Evolutionary conservation across 345 rosid species (phyloP).

Genomic region (Sonneratia alba): DNA sequence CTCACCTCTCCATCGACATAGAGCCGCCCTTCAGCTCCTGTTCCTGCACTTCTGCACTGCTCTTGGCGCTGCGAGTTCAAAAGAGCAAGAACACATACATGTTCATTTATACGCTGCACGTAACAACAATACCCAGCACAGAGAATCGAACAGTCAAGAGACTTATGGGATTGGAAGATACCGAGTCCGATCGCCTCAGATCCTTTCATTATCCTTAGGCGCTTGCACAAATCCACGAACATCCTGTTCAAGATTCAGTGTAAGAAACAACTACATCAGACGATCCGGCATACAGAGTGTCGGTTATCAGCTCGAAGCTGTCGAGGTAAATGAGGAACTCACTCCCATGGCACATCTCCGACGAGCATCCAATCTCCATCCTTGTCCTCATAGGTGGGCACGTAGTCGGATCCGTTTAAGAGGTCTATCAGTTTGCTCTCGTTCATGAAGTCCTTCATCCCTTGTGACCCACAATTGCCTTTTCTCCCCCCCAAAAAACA

Average conservation of each 20-base stretch:
- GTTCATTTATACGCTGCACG: background rate
- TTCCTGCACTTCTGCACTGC: constrained; percentile 74
- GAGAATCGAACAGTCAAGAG: background rate
- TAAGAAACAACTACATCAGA: background rate
- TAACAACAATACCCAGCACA: too few relatives aligned
- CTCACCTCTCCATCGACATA: background rate
- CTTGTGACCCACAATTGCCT: constrained; percentile 71
- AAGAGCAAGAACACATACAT: background rate
- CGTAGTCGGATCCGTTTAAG: constrained; percentile 71
- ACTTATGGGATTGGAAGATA: constrained; percentile 1
- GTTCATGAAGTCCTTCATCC: constrained; percentile 74
- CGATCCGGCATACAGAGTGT: background rate
- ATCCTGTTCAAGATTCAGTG: constrained; percentile 26
- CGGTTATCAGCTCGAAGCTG: too few relatives aligned
- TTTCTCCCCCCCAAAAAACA: background rate
- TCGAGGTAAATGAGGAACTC: constrained; percentile 14
- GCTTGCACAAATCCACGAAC: constrained; percentile 77
- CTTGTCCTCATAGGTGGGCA: constrained; percentile 76
- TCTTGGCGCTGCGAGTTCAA: constrained; percentile 41
- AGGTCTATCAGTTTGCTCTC: constrained; percentile 78
- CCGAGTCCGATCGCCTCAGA: constrained; percentile 85
- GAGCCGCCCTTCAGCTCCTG: constrained; percentile 48
- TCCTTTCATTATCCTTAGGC: constrained; percentile 67
- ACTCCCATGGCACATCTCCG: constrained; percentile 94
- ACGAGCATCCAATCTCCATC: constrained; percentile 96